Conservation (phyloP, 768 basidiomycete species). For the Calocybe gangraenosa region DNA sequence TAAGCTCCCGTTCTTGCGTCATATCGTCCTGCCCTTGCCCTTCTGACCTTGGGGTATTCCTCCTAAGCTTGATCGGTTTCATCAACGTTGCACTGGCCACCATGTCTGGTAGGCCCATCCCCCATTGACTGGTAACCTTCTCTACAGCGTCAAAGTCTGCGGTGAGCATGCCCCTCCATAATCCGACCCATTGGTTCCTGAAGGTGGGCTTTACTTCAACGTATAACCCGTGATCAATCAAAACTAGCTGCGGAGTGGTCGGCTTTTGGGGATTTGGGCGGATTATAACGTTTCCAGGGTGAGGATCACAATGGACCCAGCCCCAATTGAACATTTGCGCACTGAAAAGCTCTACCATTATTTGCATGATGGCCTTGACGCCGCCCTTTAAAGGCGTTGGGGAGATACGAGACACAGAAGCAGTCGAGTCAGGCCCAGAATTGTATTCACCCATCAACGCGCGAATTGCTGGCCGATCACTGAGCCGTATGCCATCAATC, state of each 20-base stretch:
- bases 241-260: conserved; percentile 57
- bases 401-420: conserved; percentile 23
- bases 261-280: conserved; percentile 50
- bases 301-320: conserved; percentile 78
- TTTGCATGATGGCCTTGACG: conserved; percentile 67
- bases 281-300: conserved; percentile 77
- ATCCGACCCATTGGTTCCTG: conserved; percentile 66
- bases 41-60: conserved; percentile 22
- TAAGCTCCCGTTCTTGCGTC: conserved; percentile 37
- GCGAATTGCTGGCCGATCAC: conserved; percentile 54
- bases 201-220: conserved; percentile 67
- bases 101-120: conserved; percentile 65
- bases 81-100: conserved; percentile 72
- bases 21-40: conserved; percentile 15
- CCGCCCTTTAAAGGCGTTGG: conserved; percentile 53
- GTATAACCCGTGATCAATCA: conserved; percentile 93
- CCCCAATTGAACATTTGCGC: conserved; percentile 93
- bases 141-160: conserved; percentile 52
- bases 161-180: conserved; percentile 68
- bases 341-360: conserved; percentile 83
- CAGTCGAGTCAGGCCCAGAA: conserved; percentile 10
- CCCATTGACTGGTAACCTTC: conserved; percentile 55
- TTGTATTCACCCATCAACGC: conserved; percentile 52
- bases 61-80: conserved; percentile 45
- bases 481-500: conserved; percentile 74